These are phyloP conservation scores for Anthoceros angustus DNA, from an alignment of 225 moss, liverwort and hornwort species.

Conservation along the genomic window DNA sequence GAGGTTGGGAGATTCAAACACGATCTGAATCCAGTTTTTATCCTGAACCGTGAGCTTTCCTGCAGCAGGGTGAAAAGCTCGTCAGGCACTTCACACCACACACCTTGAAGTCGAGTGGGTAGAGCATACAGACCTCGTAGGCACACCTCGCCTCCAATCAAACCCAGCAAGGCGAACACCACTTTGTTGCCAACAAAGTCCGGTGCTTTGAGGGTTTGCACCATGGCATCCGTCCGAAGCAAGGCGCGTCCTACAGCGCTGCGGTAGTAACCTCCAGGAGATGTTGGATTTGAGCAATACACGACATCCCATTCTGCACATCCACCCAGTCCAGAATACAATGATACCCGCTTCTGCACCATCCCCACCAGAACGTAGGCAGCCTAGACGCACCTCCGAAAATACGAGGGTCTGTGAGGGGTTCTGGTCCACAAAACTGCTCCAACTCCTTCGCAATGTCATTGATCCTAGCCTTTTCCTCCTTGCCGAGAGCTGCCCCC, in stretches of 20 bases:
- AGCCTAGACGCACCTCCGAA: conserved; percentile 51
- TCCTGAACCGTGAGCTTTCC: conserved; percentile 62
- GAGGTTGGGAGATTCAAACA: conserved; percentile 54
- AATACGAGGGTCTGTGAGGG: conserved; percentile 64
- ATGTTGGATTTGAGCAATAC: conserved; percentile 74
- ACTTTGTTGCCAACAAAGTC: conserved; percentile 52
- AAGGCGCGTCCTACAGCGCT: conserved; percentile 62
- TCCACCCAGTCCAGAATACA: conserved; percentile 3
- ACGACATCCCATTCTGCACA: conserved; percentile 72
- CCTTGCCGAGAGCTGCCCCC: conserved; percentile 51
- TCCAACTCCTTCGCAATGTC: conserved; percentile 53
- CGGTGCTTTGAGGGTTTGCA: conserved; percentile 51
- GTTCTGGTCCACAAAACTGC: conserved; percentile 58
- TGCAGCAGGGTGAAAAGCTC: conserved; percentile 14
- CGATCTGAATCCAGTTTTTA: conserved; percentile 49
- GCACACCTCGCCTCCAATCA: conserved; percentile 54
- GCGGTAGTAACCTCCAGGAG: conserved; percentile 78
- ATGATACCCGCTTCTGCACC: neutral
- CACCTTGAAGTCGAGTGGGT: neutral
- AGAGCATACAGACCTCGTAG: conserved; percentile 39
- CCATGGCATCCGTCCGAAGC: conserved; percentile 67
- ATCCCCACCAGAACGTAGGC: neutral
- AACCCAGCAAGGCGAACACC: conserved; percentile 56
- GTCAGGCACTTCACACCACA: conserved; percentile 2
- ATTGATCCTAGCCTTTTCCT: conserved; percentile 31